Base-by-base conservation (phyloP, 2,329 filamentous ascomycete genomes). In the Colletotrichum cordylinicola region DNA sequence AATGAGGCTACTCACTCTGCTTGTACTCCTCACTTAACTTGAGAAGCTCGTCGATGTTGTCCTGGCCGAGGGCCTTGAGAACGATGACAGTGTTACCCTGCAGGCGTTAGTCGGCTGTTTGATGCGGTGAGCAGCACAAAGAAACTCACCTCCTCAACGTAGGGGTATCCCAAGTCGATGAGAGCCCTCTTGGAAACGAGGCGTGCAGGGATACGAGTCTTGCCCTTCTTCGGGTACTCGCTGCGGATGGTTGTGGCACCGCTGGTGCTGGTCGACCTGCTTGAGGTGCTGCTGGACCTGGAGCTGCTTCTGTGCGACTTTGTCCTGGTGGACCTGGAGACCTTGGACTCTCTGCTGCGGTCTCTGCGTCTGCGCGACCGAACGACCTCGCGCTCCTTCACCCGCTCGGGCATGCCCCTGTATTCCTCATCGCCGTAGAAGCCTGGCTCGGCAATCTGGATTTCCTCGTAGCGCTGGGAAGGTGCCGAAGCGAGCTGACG, bases 11-110 rank as follows among this genome's bases (percentile, higher is more conserved):
- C 31, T 33, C 80, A 91, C 90, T 88, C 81, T 90, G 90, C 82
- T 90, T 93, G 85, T 95, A 96, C 37, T 94, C 92, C 80, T 96
- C 94, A 84, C 95, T 98, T 66, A 96, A 88, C 80, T 92, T 93
- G 80, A 98, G 94, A 60, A 98, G 89, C 80, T 98, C 94, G 79
- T 98, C 96, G 78, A 98, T 98, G 80, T 98, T 95, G 21, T 96
- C 92, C 80, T 98, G 96, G 18, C 95, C 94, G 7, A 98, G 89
- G 12, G 96, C 96, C 81, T 95, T 94, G 79, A 94, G 92, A 39
- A 98, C 92, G 68, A 98, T 91, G 79, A 97, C 92, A 27, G 94
- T 94, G 79, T 94, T 93, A 52, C 94, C 95, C 94, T 97, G 78
- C 39, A 71, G 68, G 37, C 67, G 52, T 77, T 69, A 78, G 67